Base-by-base conservation (phyloP, 257 asterid genomes). In the Phtheirospermum japonicum region DNA sequence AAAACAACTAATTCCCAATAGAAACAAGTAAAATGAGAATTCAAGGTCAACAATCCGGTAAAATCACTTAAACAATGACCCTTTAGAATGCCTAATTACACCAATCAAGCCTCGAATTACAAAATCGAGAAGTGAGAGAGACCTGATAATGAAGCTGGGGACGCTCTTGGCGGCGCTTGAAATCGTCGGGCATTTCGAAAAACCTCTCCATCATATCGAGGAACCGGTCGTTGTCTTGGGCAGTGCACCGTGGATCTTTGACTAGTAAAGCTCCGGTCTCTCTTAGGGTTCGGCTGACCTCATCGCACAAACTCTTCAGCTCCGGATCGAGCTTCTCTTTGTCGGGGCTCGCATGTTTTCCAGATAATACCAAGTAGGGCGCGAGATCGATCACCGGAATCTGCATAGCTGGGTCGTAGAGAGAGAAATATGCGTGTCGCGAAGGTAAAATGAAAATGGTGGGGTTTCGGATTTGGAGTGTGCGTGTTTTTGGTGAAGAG, bases 111-210 rank as follows among this genome's bases (percentile, higher is more conserved):
- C 71, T 63, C 70, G 19, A 61, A 46, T 39, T 62, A 28, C 14
- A 36, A 61, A 57, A 71, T 14, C 33, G 57, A 52, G 46, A 64
- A 55, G 14, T 0, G 42, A 65, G 55, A 4, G 60, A 7, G 36
- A 92, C 99, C 90, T 93, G 99, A 73, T 93, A 93, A 71, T 93
- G 99, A 32, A 93, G 89, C 14, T 85, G 80, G 10, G 95, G 87
- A 2, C 99, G 96, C 61, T 87, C 90, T 65, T 93, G 99, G 2
- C 69, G 83, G 77, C 83, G 88, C 80, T 93, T 89, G 83, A 93
- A 87, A 46, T 89, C 83, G 4, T 70, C 76, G 2, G 99, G 91
- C 84, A 81, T 79, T 66, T 89, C 84, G 77, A 87, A 92, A 71
- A 80, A 92, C 28, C 71, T 83, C 74, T 92, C 97, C 97, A 92